These are phyloP conservation scores for Firmiana major DNA, from an alignment of 345 rosid genomes.

Conservation along the genomic window DNA sequence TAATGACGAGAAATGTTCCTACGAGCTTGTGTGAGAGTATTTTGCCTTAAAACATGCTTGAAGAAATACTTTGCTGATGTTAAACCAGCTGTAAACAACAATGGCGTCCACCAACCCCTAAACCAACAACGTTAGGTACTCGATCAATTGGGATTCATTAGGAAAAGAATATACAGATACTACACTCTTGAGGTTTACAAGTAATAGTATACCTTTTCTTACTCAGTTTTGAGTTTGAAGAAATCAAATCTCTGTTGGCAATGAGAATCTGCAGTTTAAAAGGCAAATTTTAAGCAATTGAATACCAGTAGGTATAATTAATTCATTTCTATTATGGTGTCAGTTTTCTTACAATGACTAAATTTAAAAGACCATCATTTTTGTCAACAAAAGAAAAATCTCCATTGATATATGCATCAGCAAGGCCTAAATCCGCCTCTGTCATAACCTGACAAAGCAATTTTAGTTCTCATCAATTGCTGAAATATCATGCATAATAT, in stretches of 20 bases:
- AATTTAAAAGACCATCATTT: slow-evolving; percentile 69
- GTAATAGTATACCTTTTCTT: slow-evolving; percentile 53
- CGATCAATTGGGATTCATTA: not conserved
- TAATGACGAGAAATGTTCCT: slow-evolving; percentile 87
- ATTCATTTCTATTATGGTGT: not conserved
- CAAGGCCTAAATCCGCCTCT: slow-evolving; percentile 89
- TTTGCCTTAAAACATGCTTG: slow-evolving; percentile 68
- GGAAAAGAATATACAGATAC: not conserved
- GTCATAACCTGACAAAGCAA: slow-evolving; percentile 63
- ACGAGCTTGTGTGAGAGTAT: slow-evolving; percentile 87
- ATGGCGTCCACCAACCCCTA: slow-evolving; percentile 99
- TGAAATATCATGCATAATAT: not conserved
- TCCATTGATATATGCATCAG: slow-evolving; percentile 80
- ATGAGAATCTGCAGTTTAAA: slow-evolving; percentile 15
- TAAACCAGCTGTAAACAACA: slow-evolving; percentile 64
- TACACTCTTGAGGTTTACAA: not conserved
- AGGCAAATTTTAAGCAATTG: not conserved
- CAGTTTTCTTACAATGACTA: slow-evolving; percentile 52
- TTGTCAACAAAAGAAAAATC: slow-evolving; percentile 76
- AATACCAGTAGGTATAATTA: too few relatives aligned
- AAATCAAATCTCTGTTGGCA: slow-evolving; percentile 13
- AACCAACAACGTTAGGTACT: not conserved
- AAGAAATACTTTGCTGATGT: slow-evolving; percentile 76
- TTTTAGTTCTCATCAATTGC: slow-evolving; percentile 1
- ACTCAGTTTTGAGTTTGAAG: slow-evolving; percentile 35